These are phyloP conservation scores for Epichloe baconii DNA, from an alignment of 2,329 filamentous ascomycete species.

Conservation along the genomic window DNA sequence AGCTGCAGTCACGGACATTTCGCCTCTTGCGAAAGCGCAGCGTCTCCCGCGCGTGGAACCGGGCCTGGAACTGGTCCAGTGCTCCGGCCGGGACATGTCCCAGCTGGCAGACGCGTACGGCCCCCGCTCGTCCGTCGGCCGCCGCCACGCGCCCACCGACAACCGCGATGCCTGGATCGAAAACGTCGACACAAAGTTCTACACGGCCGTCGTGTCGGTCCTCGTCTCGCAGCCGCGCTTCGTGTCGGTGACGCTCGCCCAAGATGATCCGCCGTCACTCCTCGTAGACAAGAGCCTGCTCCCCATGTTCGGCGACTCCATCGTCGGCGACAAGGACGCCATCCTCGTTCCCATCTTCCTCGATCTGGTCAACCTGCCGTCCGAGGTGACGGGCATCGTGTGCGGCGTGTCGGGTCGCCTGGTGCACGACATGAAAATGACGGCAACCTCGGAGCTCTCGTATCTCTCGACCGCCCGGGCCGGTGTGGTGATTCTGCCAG, in stretches of 20 bases:
- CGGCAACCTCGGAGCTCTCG: slow-evolving; percentile 59
- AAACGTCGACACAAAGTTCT: slow-evolving; percentile 49
- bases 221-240: slow-evolving; percentile 52
- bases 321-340: slow-evolving; percentile 63
- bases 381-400: slow-evolving; percentile 88
- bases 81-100: slow-evolving; percentile 50
- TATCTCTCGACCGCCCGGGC: slow-evolving; percentile 83
- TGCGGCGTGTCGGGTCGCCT: slow-evolving; percentile 81
- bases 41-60: slow-evolving; percentile 61
- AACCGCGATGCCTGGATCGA: slow-evolving; percentile 38
- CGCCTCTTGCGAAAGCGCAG: slow-evolving; percentile 64
- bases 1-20: slow-evolving; percentile 76
- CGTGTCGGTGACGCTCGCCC: slow-evolving; percentile 59
- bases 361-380: slow-evolving; percentile 65
- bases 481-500: slow-evolving; percentile 75
- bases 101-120: slow-evolving; percentile 26
- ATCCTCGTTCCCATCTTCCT: slow-evolving; percentile 77
- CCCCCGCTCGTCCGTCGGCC: slow-evolving; percentile 22
- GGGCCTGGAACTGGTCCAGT: slow-evolving; percentile 63
- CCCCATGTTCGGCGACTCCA: slow-evolving; percentile 52
- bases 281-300: slow-evolving; percentile 59
- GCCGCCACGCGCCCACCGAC: slow-evolving; percentile 22
- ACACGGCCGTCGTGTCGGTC: slow-evolving; percentile 48
- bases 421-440: slow-evolving; percentile 53
- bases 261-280: slow-evolving; percentile 60